Evolutionary conservation across 1,139 yeast genomes (phyloP).

Genomic region (Debaryomyces udenii): DNA sequence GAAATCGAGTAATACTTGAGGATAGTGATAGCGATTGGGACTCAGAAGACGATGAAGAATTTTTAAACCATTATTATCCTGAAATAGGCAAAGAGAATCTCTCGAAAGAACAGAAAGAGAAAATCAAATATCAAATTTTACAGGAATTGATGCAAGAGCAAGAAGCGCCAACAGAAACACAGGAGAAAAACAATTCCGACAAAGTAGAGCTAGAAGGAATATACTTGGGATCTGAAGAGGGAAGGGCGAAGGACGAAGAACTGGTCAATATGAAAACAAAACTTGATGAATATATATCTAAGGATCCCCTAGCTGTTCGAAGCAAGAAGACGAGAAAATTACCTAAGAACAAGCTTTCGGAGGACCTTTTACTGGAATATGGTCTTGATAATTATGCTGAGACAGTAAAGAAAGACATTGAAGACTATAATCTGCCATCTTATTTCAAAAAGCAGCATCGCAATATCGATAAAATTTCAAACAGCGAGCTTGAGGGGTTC

Average conservation of each 20-base stretch:
- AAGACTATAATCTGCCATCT: slow-evolving; percentile 34
- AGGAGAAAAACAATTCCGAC: slow-evolving; percentile 13
- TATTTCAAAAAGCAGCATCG: slow-evolving; percentile 23
- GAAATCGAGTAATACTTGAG: slow-evolving; percentile 22
- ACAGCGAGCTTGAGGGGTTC: slow-evolving; percentile 39
- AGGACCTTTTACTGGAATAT: slow-evolving; percentile 44
- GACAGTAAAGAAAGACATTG: slow-evolving; percentile 23
- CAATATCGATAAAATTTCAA: slow-evolving; percentile 28
- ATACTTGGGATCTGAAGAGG: slow-evolving; percentile 34
- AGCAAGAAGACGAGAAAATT: slow-evolving; percentile 33
- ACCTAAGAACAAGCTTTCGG: slow-evolving; percentile 33
- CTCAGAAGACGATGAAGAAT: slow-evolving; percentile 46
- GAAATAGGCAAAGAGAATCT: slow-evolving; percentile 37
- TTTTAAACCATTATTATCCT: slow-evolving; percentile 47
- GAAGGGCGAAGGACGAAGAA: slow-evolving; percentile 13
- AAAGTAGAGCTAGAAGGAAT: slow-evolving; percentile 35
- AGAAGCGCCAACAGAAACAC: slow-evolving; percentile 21
- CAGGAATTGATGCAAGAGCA: slow-evolving; percentile 27
- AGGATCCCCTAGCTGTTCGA: slow-evolving; percentile 23
- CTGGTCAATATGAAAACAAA: slow-evolving; percentile 16
- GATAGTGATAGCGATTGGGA: slow-evolving; percentile 49
- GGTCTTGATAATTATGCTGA: slow-evolving; percentile 38
- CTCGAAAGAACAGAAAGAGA: slow-evolving; percentile 38
- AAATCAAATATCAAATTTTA: slow-evolving; percentile 42
- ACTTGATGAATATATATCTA: slow-evolving; percentile 31